Base-by-base conservation (phyloP, 208 protist genomes). In the Trypanosoma vivax region DNA sequence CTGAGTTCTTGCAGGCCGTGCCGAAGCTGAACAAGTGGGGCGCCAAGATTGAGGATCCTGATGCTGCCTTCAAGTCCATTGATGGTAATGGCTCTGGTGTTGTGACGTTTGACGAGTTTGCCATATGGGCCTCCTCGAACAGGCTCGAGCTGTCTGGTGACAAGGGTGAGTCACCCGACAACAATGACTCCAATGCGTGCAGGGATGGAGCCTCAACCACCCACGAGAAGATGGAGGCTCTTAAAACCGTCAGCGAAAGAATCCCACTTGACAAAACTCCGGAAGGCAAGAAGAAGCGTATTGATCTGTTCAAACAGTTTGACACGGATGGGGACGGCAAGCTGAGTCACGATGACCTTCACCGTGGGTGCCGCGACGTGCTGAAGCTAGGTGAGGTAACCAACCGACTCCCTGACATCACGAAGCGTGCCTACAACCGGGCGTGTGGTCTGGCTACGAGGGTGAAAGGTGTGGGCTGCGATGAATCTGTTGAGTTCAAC, bases 81-180 rank as follows among this genome's bases (percentile, higher is more conserved):
- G 83, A 90, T 50, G 60, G 38, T 34, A 84, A 91, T 70, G 54
- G 51, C 47, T 71, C 76, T 28, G 83, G 83, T 29, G 49, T 73
- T 52, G 76, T 94, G 37, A 72, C 80, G 21, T 91, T 94, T 43
- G 73, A 89, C 58, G 83, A 94, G 65, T 76, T 93, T 50, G 71
- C 77, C 18, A 55, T 58, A n/a, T 92, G 73, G 81, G 75, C 65
- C 27, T 45, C 70, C 0, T 65, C 54, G 6, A 27, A 69, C 23
- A 74, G 75, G 60, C 69, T 89, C 21, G 64, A 77, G 60, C 65
- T 85, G 64, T 69, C 79, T 45, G 76, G 74, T 29, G 79, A 88
- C 46, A n/a, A n/a, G n/a, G n/a, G n/a, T n/a, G n/a, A n/a, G n/a
- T n/a, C n/a, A n/a, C n/a, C n/a, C n/a, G n/a, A n/a, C n/a, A n/a